phyloP scores from a whole-genome alignment of 2,329 filamentous ascomycete genomes.

The Leptographium wingfieldii region DNA sequence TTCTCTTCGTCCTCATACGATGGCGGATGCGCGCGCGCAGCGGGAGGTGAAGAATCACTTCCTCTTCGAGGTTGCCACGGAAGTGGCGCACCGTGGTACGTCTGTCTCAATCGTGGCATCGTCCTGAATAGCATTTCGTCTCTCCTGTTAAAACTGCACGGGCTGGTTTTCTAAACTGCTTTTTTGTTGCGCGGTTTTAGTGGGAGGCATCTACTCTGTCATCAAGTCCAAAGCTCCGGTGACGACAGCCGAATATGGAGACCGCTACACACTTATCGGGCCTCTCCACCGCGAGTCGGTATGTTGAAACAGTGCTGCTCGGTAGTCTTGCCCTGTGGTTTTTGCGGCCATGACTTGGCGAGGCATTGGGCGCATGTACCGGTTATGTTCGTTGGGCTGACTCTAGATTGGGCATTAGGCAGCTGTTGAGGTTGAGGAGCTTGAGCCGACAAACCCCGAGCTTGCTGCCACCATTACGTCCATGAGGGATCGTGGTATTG shows the following conservation, averaged over 20 bases:
- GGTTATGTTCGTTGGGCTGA: no score
- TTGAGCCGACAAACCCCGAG: slow-evolving; percentile 71
- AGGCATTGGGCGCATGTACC: background rate
- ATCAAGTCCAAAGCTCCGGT: slow-evolving; percentile 98
- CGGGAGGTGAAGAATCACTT: slow-evolving; percentile 86
- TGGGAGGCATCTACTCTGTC: slow-evolving; percentile 97
- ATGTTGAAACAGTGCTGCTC: slow-evolving; percentile 12
- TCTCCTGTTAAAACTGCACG: background rate
- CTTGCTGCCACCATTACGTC: slow-evolving; percentile 73
- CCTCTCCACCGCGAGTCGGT: slow-evolving; percentile 86
- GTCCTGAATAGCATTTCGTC: background rate
- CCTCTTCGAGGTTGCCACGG: slow-evolving; percentile 92
- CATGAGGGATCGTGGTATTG: slow-evolving; percentile 86
- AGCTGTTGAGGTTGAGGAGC: slow-evolving; percentile 92
- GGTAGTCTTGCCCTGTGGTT: background rate
- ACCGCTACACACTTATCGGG: slow-evolving; percentile 88
- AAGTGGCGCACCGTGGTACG: slow-evolving; percentile 88
- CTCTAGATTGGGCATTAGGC: slow-evolving; percentile 40
- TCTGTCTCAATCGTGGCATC: background rate
- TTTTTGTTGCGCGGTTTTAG: slow-evolving; percentile 29
- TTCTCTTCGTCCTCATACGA: slow-evolving; percentile 2
- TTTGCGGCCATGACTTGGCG: no score
- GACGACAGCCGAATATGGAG: slow-evolving; percentile 96
- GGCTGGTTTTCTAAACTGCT: background rate
- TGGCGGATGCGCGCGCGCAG: slow-evolving; percentile 27